These are phyloP conservation scores for Cruciata laevipes DNA, from an alignment of 257 asterid genomes.

Conservation along the genomic window DNA sequence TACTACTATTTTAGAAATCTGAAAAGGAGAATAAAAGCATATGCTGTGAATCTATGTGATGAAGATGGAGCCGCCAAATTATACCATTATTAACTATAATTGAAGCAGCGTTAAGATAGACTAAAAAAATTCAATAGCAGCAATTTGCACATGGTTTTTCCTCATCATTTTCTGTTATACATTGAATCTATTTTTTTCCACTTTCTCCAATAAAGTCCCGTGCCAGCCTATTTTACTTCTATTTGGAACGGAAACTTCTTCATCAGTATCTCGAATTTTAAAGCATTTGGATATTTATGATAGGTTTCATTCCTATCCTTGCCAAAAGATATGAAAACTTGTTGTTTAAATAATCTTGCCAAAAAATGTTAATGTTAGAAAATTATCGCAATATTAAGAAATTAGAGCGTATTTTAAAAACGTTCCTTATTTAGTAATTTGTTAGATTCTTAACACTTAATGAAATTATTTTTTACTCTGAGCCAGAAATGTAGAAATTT, in stretches of 20 bases:
- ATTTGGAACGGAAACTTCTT: background rate
- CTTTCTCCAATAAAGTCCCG: background rate
- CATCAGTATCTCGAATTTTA: background rate
- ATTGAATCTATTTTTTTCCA: background rate
- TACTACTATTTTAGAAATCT: too few relatives aligned
- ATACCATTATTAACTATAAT: background rate
- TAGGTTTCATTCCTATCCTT: too few relatives aligned
- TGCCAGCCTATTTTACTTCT: background rate
- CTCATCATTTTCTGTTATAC: background rate
- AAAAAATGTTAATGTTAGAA: too few relatives aligned
- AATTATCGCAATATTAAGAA: too few relatives aligned
- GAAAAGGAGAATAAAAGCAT: background rate
- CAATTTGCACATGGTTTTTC: conserved; percentile 7
- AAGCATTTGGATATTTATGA: too few relatives aligned
- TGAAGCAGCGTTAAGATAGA: background rate
- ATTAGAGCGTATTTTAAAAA: too few relatives aligned
- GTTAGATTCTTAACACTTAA: too few relatives aligned
- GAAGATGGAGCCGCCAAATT: background rate
- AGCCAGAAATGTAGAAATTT: too few relatives aligned
- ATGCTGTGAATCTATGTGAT: background rate
- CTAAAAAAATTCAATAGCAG: background rate
- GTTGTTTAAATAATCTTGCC: too few relatives aligned
- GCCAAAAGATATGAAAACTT: too few relatives aligned
- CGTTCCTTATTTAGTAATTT: too few relatives aligned
- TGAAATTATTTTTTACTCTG: too few relatives aligned